Evolutionary conservation across 148 eudicot species (phyloP), one percentile per base, ranked within the genome.

Genomic region (Oxyria digyna): DNA sequence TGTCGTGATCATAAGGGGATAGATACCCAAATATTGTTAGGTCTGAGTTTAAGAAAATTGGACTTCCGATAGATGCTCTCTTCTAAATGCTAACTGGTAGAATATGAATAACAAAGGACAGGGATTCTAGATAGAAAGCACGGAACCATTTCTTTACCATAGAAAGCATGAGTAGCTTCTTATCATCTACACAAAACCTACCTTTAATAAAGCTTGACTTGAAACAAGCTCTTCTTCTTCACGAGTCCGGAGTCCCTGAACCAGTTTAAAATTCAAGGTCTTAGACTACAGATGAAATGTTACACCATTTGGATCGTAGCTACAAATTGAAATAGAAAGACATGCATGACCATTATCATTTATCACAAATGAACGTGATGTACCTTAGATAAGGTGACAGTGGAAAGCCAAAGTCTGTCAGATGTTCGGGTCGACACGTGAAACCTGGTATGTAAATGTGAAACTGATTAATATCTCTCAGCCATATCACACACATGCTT

Each of bases 141-240:
- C 23, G 29, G 27, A 6, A 50, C 27, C 27, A 49, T 49, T 18
- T 49, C 3, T 2, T 24, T 49, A 49, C 23, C 13, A 24, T 24
- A 31, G 62, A 52, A 6, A 21, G 10, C 62, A 52, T 11, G 4
- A 11, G 29, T 52, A 24, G 14, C 9, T 52, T 52, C 27, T 21
- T 9, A 7, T 52, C 62, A 52, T 3, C 31, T 24, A 70, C 52
- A 18, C 0, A 78, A 49, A 33, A 63, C 71, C 7, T 74, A 93
- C 98, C 99, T 90, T 84, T 59, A 90, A 82, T 77, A 94, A 71
- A 74, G 76, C 71, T 70, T 77, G 89, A 78, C 99, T 90, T 70
- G 97, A 90, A 76, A 94, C 87, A 67, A 76, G 74, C 69, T 94
- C 99, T 81, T 94, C 99, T 79, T 85, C 83, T 78, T 90, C 97